phyloP scores from a whole-genome alignment of 805 yeast species.

The Ogataea henricii region DNA sequence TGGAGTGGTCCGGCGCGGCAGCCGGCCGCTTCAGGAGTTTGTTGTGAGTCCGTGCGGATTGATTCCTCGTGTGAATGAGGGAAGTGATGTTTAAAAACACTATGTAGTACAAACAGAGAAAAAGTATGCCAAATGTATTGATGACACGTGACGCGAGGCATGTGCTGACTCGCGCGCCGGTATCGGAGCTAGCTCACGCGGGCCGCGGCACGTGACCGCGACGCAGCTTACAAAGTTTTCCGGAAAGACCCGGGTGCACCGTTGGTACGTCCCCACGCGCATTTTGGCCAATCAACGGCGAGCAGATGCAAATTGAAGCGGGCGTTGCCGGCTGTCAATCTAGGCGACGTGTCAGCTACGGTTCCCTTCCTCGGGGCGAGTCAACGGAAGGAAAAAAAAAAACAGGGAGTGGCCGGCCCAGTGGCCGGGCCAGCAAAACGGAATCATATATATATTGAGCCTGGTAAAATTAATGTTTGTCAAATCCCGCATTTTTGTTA shows the following conservation, averaged over 20 bases:
- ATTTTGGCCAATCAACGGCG: background rate
- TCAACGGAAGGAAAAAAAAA: background rate
- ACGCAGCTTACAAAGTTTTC: background rate
- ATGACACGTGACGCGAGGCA: background rate
- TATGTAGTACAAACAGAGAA: too few relatives aligned
- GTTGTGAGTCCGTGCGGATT: slow-evolving; percentile 37
- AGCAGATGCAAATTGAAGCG: background rate
- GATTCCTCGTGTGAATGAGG: slow-evolving; percentile 30
- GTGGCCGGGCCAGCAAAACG: slow-evolving; percentile 3
- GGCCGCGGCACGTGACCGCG: background rate
- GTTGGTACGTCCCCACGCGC: slow-evolving; percentile 5
- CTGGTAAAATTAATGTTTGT: too few relatives aligned
- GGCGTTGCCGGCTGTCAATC: slow-evolving; percentile 1
- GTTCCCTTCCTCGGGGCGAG: background rate
- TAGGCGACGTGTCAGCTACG: background rate
- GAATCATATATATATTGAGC: too few relatives aligned
- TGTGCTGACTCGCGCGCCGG: background rate
- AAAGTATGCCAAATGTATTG: too few relatives aligned
- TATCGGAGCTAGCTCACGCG: background rate
- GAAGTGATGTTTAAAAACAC: slow-evolving; percentile 3
- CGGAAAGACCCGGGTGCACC: background rate
- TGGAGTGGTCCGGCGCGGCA: slow-evolving; percentile 1
- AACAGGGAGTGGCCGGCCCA: too few relatives aligned
- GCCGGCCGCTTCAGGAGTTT: slow-evolving; percentile 35
- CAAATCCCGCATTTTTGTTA: background rate